Conservation (phyloP, 2,329 filamentous ascomycete genomes). For the Talaromyces pinophilus region DNA sequence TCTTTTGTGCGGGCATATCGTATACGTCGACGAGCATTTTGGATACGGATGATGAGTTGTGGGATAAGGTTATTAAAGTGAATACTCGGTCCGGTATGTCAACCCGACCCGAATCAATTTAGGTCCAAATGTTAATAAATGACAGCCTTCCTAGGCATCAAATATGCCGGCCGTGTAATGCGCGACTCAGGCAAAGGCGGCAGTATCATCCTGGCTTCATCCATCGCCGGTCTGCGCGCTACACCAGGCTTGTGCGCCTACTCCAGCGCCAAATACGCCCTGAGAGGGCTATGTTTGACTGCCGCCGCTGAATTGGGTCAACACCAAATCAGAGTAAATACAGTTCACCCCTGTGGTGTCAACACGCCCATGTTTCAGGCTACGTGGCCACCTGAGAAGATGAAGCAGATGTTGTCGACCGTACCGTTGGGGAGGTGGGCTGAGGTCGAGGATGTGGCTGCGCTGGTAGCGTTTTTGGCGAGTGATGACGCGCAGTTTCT, state of each 20-base stretch:
- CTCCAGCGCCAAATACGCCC: slow-evolving; percentile 41
- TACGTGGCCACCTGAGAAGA: slow-evolving; percentile 38
- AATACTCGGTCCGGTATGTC: slow-evolving; percentile 42
- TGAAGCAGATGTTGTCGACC: slow-evolving; percentile 36
- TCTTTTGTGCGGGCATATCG: slow-evolving; percentile 18
- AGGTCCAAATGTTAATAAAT: background rate
- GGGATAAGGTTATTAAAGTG: slow-evolving; percentile 39
- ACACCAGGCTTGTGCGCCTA: slow-evolving; percentile 41
- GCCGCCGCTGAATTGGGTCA: slow-evolving; percentile 43
- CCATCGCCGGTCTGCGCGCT: slow-evolving; percentile 42
- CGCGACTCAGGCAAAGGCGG: slow-evolving; percentile 35
- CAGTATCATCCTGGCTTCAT: slow-evolving; percentile 44
- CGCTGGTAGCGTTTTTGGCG: slow-evolving; percentile 41
- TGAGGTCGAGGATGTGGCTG: slow-evolving; percentile 41
- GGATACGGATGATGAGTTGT: slow-evolving; percentile 40
- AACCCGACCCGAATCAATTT: background rate
- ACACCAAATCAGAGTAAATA: slow-evolving; percentile 44
- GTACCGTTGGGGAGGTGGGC: slow-evolving; percentile 42
- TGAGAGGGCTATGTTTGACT: slow-evolving; percentile 41
- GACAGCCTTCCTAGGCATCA: slow-evolving; percentile 40
- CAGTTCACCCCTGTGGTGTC: slow-evolving; percentile 44
- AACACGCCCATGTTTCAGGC: slow-evolving; percentile 39
- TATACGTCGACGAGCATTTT: slow-evolving; percentile 35
- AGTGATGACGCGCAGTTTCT: slow-evolving; percentile 44
- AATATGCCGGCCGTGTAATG: slow-evolving; percentile 40